Base-by-base conservation (phyloP, 2,329 filamentous ascomycete genomes). In the Knufia fluminis region DNA sequence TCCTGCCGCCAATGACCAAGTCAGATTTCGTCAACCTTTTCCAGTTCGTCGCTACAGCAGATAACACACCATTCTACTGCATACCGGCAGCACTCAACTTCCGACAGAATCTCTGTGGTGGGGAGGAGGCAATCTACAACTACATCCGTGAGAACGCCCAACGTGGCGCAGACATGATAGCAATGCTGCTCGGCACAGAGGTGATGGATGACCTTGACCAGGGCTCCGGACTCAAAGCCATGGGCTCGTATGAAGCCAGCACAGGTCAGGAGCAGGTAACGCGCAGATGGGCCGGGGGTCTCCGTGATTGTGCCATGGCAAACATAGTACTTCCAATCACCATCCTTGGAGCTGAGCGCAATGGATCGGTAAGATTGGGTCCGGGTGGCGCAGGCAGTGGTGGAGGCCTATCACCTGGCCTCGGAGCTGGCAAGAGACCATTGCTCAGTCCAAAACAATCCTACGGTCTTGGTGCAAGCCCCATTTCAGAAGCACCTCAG, bases 41-140 rank as follows among this genome's bases (percentile, higher is more conserved):
- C 60, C 79, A 88, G 59, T 91, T 83, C 54, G 75, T 84, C 2
- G 87, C 85, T 9, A 94, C 89, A 0, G 65, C 81, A 3, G 89
- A 96, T 60, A 81, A 78, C 52, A 72, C 78, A 3, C 78, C 86
- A 0, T 91, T 83, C 55, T 69, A 88, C 1, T 88, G 82, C 60
- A 73, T 92, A 14, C 78, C 80, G 7, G 80, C 85, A 7, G 81
- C 84, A 0, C 70, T 95, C 20, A 68, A 75, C 41, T 96, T 85
- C 77, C 78, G 90, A 1, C 62, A 74, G 22, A 72, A 81, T 39
- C 72, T 79, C 10, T 77, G 88, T 12, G 85, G 85, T 31, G 87
- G 89, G 26, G 90, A 96, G 63, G 73, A 78, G 1, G 73, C 67
- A 1, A 85, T 95, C 57, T 68, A 78, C 36, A 59, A 66, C 0